Conservation (phyloP, 495 filamentous ascomycete species). For the Aspergillus conjunctus region DNA sequence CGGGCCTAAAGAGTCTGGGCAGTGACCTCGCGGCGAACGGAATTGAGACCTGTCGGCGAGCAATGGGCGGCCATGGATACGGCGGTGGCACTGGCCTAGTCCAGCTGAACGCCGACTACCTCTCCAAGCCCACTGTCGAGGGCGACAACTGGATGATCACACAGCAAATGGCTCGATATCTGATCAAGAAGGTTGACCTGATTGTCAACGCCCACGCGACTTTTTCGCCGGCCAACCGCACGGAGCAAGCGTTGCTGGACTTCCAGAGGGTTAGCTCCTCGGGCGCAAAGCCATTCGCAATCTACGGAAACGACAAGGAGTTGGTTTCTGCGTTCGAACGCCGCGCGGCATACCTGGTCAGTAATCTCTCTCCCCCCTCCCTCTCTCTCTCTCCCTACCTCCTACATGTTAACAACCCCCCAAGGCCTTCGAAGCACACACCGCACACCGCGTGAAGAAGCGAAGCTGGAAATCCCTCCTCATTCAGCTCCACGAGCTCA, state of each 20-base stretch:
- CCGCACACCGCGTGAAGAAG: slow-evolving; percentile 44
- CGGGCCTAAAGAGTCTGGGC: slow-evolving; percentile 52
- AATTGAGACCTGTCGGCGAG: slow-evolving; percentile 51
- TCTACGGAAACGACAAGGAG: slow-evolving; percentile 34
- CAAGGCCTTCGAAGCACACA: slow-evolving; percentile 43
- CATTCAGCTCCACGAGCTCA: slow-evolving; percentile 48
- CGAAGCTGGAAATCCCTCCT: slow-evolving; percentile 48
- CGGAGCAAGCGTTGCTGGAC: slow-evolving; percentile 25
- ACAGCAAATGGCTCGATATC: slow-evolving; percentile 48
- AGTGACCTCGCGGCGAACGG: slow-evolving; percentile 51
- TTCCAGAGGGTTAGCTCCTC: slow-evolving; percentile 30
- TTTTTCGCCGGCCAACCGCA: slow-evolving; percentile 11
- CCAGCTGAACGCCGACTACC: slow-evolving; percentile 49
- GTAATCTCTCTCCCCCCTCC: no score
- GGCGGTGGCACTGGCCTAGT: slow-evolving; percentile 50
- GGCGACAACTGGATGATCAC: slow-evolving; percentile 60
- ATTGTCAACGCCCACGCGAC: slow-evolving; percentile 21
- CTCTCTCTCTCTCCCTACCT: not conserved
- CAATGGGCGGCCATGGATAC: slow-evolving; percentile 53
- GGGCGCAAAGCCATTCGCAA: slow-evolving; percentile 12
- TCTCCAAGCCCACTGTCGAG: slow-evolving; percentile 55
- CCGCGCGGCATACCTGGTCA: slow-evolving; percentile 40
- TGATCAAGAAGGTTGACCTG: slow-evolving; percentile 50
- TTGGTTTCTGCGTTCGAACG: slow-evolving; percentile 45
- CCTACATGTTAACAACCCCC: not conserved